Conservation (phyloP, 2,329 filamentous ascomycete genomes). For the Penicillium brasilianum region DNA sequence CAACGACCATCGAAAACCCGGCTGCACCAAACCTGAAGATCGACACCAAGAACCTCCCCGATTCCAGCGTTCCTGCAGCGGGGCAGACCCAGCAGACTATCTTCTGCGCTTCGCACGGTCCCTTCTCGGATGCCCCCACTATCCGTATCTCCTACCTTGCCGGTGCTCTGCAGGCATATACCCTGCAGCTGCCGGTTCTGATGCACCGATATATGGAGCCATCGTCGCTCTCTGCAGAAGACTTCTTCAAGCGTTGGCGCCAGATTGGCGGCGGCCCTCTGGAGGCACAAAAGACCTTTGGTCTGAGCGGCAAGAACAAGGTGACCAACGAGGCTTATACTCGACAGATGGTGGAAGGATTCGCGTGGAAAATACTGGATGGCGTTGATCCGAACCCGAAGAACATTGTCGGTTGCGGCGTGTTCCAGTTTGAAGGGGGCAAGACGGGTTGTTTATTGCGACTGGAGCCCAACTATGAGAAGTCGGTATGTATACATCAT, state of each 20-base stretch:
- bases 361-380: constrained; percentile 85
- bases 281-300: constrained; percentile 88
- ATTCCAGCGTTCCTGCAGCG: constrained; percentile 75
- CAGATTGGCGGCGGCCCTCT: constrained; percentile 89
- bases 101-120: constrained; percentile 84
- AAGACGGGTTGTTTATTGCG: constrained; percentile 94
- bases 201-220: constrained; percentile 98
- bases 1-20: constrained; percentile 83
- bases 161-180: constrained; percentile 89
- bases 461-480: constrained; percentile 91
- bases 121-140: constrained; percentile 84
- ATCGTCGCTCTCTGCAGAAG: constrained; percentile 81
- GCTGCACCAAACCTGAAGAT: constrained; percentile 71
- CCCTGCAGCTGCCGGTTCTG: constrained; percentile 83
- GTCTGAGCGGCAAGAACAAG: constrained; percentile 63
- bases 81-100: constrained; percentile 90
- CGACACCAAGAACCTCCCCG: constrained; percentile 86
- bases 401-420: constrained; percentile 88
- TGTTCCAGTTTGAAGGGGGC: constrained; percentile 77
- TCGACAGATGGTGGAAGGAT: constrained; percentile 75
- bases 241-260: constrained; percentile 99
- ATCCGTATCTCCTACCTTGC: constrained; percentile 94
- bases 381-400: constrained; percentile 89
- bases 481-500: constrained; percentile 68
- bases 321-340: constrained; percentile 75